Conservation (phyloP, 148 eudicot species). For the Oxyria digyna region DNA sequence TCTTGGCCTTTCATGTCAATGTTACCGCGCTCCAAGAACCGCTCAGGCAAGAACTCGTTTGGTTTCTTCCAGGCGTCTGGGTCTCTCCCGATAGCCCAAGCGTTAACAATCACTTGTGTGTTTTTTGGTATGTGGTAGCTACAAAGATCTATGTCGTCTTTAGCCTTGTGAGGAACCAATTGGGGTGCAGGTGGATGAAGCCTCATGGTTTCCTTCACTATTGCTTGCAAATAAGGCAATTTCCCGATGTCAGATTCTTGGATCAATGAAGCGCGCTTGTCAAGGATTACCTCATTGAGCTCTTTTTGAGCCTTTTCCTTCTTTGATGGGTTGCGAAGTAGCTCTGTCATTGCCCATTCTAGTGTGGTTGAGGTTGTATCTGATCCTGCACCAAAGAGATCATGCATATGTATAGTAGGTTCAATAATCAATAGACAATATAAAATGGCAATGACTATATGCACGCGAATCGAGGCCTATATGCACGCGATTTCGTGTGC, state of each 20-base stretch:
- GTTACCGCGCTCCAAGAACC: constrained; percentile 23
- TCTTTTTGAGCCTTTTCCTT: constrained; percentile 9
- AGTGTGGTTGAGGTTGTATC: constrained; percentile 11
- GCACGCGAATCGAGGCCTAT: too few relatives aligned
- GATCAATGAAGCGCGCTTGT: neutral
- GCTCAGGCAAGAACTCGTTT: constrained; percentile 27
- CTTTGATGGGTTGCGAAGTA: constrained; percentile 1
- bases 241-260: constrained; percentile 19
- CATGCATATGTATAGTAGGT: neutral
- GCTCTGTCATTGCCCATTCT: too few relatives aligned
- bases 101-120: constrained; percentile 39
- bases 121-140: constrained; percentile 31
- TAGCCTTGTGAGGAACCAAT: constrained; percentile 37
- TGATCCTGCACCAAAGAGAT: constrained; percentile 10
- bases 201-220: constrained; percentile 39
- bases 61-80: constrained; percentile 31
- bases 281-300: neutral
- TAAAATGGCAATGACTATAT: neutral
- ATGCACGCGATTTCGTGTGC: too few relatives aligned
- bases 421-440: too few relatives aligned
- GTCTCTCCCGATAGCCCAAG: too few relatives aligned
- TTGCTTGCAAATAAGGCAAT: constrained; percentile 44
- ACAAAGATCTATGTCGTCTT: constrained; percentile 18
- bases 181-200: constrained; percentile 40
- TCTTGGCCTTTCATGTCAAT: constrained; percentile 35